These are phyloP conservation scores for Parmelia sp. DNA, from an alignment of 495 filamentous ascomycete species.

Conservation along the genomic window DNA sequence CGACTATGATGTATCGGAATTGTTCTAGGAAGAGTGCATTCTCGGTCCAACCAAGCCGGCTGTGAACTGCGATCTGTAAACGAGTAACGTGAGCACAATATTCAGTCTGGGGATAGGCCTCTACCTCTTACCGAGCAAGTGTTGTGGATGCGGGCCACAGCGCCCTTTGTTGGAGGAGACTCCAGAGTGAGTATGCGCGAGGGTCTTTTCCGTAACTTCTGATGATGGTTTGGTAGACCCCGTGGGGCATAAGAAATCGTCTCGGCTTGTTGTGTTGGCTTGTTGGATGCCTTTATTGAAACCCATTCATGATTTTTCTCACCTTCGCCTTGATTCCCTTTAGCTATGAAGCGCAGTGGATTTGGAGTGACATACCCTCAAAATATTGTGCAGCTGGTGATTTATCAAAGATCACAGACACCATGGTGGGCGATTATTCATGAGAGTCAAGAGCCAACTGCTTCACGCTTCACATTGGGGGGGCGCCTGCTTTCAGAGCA, in stretches of 20 bases:
- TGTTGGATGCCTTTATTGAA: slow-evolving; percentile 37
- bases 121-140: slow-evolving; percentile 51
- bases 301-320: slow-evolving; percentile 45
- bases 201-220: slow-evolving; percentile 59
- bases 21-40: slow-evolving; percentile 88
- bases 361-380: slow-evolving; percentile 58
- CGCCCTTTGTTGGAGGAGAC: slow-evolving; percentile 41
- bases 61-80: slow-evolving; percentile 50
- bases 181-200: slow-evolving; percentile 56
- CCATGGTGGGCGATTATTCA: slow-evolving; percentile 51
- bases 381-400: slow-evolving; percentile 90
- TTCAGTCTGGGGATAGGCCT: background rate
- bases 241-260: slow-evolving; percentile 65
- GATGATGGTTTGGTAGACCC: slow-evolving; percentile 60
- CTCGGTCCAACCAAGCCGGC: slow-evolving; percentile 71
- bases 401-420: slow-evolving; percentile 83
- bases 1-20: slow-evolving; percentile 91
- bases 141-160: slow-evolving; percentile 48
- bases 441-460: slow-evolving; percentile 12
- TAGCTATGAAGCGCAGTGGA: slow-evolving; percentile 7
- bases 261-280: slow-evolving; percentile 30
- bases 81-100: slow-evolving; percentile 20
- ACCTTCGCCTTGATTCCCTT: slow-evolving; percentile 37
- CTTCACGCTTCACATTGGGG: slow-evolving; percentile 6
- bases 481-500: background rate